phyloP scores from a whole-genome alignment of 2,329 filamentous ascomycete species.

The Berkeleyomyces basicola region DNA sequence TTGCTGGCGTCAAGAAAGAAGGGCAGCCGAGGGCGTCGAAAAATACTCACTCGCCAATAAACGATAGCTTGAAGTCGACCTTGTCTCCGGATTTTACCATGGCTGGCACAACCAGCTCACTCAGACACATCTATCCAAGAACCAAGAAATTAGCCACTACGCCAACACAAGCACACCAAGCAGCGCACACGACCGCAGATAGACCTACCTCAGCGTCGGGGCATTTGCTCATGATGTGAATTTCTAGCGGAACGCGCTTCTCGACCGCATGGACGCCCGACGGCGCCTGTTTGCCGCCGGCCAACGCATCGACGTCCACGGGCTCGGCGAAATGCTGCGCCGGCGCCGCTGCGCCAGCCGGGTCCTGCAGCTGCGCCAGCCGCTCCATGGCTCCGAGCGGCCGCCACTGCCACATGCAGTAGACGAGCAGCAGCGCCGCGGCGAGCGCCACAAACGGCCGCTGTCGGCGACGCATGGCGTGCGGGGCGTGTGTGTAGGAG shows the following conservation, averaged over 20 bases:
- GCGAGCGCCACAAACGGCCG: conserved; percentile 1
- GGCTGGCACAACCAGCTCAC: conserved; percentile 62
- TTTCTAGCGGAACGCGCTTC: conserved; percentile 58
- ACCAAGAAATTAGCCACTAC: not conserved
- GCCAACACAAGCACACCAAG: not conserved
- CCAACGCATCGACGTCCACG: not conserved
- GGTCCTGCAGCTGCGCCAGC: conserved; percentile 3
- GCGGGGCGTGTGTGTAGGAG: not conserved
- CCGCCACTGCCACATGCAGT: conserved; percentile 7
- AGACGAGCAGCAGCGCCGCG: not conserved
- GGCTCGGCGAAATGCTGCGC: not conserved
- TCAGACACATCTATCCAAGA: conserved; percentile 48
- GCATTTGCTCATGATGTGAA: conserved; percentile 95
- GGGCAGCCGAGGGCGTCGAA: not conserved
- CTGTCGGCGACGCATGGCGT: conserved; percentile 4
- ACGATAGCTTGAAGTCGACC: conserved; percentile 81
- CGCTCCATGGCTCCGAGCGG: not conserved
- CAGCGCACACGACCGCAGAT: not conserved
- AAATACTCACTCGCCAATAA: conserved; percentile 56
- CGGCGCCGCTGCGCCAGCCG: conserved; percentile 1
- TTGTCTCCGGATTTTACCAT: conserved; percentile 73
- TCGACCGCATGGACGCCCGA: not conserved
- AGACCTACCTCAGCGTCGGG: conserved; percentile 55
- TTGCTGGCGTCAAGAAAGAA: not conserved
- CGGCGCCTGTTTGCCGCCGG: not conserved